Percentiles rank a stretch among this genome's conserved stretches.
phyloP scores from a whole-genome alignment of 495 filamentous ascomycete species.

The Aspergillus egyptiacus region DNA sequence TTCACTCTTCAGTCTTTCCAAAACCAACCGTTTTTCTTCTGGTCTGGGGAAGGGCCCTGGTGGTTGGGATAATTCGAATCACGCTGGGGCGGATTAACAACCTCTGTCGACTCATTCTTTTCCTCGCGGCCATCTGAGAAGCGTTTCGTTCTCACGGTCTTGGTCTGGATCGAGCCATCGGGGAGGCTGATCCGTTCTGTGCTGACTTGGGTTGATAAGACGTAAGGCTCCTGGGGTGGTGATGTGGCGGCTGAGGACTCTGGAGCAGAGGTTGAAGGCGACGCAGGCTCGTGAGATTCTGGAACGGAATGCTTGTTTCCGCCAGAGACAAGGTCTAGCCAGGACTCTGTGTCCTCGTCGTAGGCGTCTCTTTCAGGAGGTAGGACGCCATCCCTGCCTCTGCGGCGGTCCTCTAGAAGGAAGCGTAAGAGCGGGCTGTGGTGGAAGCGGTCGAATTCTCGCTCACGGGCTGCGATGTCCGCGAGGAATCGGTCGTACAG shows the following conservation, averaged over 20 bases:
- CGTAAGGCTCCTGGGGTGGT: slow-evolving; percentile 18
- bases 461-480: slow-evolving; percentile 33
- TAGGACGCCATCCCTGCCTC: slow-evolving; percentile 14
- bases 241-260: background rate
- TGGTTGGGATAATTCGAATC: slow-evolving; percentile 10
- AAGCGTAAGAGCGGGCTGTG: slow-evolving; percentile 34
- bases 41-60: slow-evolving; percentile 6
- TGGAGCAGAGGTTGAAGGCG: background rate
- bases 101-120: slow-evolving; percentile 42
- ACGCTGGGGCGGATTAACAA: slow-evolving; percentile 23
- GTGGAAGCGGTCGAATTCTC: slow-evolving; percentile 19
- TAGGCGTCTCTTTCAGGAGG: slow-evolving; percentile 12
- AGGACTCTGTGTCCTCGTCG: slow-evolving; percentile 24
- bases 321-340: slow-evolving; percentile 30
- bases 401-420: slow-evolving; percentile 28
- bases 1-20: slow-evolving; percentile 33
- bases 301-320: slow-evolving; percentile 28
- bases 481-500: slow-evolving; percentile 43
- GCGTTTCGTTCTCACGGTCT: slow-evolving; percentile 52
- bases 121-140: slow-evolving; percentile 62
- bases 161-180: slow-evolving; percentile 58
- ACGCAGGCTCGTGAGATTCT: slow-evolving; percentile 17
- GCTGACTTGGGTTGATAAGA: slow-evolving; percentile 53
- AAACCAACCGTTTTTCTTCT: slow-evolving; percentile 37
- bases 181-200: slow-evolving; percentile 49